phyloP scores from a whole-genome alignment of 2,329 filamentous ascomycete species.

The Monosporascus sp. region DNA sequence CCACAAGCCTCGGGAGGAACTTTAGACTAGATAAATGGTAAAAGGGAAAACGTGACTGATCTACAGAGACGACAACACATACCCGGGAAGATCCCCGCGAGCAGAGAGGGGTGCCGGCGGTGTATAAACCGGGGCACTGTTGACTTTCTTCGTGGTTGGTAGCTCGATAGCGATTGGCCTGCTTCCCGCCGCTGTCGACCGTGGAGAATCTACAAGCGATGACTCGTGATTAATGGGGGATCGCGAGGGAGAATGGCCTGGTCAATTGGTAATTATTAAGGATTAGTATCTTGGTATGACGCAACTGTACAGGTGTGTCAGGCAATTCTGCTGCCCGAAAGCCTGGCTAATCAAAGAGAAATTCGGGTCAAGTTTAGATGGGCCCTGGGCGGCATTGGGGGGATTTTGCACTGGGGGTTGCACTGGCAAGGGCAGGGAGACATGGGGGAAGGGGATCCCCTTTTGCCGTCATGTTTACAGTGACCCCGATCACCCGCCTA shows the following conservation, averaged over 20 bases:
- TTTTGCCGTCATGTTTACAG: too few relatives aligned
- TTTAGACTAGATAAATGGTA: neutral
- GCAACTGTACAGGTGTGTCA: slow-evolving; percentile 1
- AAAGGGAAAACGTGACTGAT: too few relatives aligned
- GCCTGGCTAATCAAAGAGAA: neutral
- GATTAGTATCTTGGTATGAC: slow-evolving; percentile 19
- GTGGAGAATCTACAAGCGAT: slow-evolving; percentile 14
- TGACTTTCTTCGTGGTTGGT: slow-evolving; percentile 36
- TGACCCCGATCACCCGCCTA: too few relatives aligned
- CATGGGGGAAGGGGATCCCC: too few relatives aligned
- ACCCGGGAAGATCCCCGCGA: slow-evolving; percentile 55
- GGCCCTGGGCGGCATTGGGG: neutral
- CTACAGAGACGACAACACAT: slow-evolving; percentile 23
- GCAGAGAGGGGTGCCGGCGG: slow-evolving; percentile 49
- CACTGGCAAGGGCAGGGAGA: too few relatives aligned
- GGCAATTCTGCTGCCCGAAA: neutral
- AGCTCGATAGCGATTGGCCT: slow-evolving; percentile 51
- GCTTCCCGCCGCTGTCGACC: slow-evolving; percentile 26
- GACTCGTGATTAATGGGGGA: slow-evolving; percentile 16
- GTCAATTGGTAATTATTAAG: slow-evolving; percentile 12
- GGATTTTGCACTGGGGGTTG: too few relatives aligned
- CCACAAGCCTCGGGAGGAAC: neutral
- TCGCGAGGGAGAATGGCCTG: slow-evolving; percentile 16
- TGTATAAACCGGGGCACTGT: slow-evolving; percentile 35
- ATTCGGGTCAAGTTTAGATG: neutral